Percentiles rank a stretch among this genome's conserved stretches.
phyloP scores from a whole-genome alignment of 2,329 filamentous ascomycete species.

The Aspergillus sp. region DNA sequence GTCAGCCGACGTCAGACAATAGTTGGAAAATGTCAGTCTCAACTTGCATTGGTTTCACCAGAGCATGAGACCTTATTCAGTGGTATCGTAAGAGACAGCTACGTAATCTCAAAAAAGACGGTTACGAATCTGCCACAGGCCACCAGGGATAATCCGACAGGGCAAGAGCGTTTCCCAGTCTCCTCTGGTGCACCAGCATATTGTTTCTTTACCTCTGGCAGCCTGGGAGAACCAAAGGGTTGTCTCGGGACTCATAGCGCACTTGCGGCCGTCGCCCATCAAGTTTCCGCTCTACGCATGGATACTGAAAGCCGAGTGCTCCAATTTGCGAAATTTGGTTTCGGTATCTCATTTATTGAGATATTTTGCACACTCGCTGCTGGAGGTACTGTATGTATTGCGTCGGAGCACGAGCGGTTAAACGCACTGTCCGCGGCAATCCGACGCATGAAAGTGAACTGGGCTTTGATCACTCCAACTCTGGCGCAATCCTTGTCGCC shows the following conservation, averaged over 20 bases:
- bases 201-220: neutral
- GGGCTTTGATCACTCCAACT: neutral
- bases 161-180: too few relatives aligned
- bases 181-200: neutral
- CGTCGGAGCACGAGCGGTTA: conserved; percentile 41
- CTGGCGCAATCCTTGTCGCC: neutral
- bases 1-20: neutral
- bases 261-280: neutral
- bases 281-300: neutral
- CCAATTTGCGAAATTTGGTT: conserved; percentile 49
- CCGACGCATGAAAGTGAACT: neutral
- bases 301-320: conserved; percentile 37
- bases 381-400: conserved; percentile 55
- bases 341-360: conserved; percentile 48
- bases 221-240: neutral
- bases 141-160: neutral
- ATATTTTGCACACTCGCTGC: conserved; percentile 48
- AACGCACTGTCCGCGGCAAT: conserved; percentile 33
- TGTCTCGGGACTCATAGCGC: neutral
- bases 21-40: too few relatives aligned
- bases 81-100: neutral
- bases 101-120: neutral
- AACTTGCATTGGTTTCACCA: too few relatives aligned
- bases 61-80: neutral
- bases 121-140: neutral